phyloP scores from a whole-genome alignment of 371 early-diverging fungal species.

The Funneliformis caledonium region DNA sequence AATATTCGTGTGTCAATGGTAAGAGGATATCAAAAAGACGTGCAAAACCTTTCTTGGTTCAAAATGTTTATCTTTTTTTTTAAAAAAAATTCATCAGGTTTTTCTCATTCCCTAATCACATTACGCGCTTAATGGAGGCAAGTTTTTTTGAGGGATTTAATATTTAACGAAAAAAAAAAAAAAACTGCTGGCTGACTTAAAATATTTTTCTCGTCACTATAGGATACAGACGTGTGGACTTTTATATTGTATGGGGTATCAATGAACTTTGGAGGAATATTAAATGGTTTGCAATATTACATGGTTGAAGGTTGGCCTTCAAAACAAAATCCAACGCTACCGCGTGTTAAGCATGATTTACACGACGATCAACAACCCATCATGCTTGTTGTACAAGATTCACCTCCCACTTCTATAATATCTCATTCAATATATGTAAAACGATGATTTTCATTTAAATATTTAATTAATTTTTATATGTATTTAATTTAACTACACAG shows the following conservation, averaged over 20 bases:
- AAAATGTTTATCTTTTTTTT: background rate
- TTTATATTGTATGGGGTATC: background rate
- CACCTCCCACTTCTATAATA: too few species aligned
- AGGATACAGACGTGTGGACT: background rate
- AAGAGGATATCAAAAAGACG: background rate
- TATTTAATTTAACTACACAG: too few species aligned
- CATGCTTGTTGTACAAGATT: too few species aligned
- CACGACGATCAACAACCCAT: too few species aligned
- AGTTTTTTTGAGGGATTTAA: background rate
- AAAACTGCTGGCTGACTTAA: too few species aligned
- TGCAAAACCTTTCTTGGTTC: background rate
- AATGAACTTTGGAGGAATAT: background rate
- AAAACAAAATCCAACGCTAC: too few species aligned
- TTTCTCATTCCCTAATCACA: background rate
- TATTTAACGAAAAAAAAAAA: background rate
- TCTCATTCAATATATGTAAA: too few species aligned
- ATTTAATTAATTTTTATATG: too few species aligned
- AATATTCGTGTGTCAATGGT: background rate
- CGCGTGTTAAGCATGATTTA: too few species aligned
- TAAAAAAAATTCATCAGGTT: background rate
- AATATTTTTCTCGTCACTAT: background rate
- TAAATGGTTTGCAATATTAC: background rate
- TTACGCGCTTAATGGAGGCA: background rate
- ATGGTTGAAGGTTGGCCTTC: background rate
- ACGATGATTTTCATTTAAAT: too few species aligned